phyloP scores from a whole-genome alignment of 2,329 filamentous ascomycete species.

The Cercospora berteroae region DNA sequence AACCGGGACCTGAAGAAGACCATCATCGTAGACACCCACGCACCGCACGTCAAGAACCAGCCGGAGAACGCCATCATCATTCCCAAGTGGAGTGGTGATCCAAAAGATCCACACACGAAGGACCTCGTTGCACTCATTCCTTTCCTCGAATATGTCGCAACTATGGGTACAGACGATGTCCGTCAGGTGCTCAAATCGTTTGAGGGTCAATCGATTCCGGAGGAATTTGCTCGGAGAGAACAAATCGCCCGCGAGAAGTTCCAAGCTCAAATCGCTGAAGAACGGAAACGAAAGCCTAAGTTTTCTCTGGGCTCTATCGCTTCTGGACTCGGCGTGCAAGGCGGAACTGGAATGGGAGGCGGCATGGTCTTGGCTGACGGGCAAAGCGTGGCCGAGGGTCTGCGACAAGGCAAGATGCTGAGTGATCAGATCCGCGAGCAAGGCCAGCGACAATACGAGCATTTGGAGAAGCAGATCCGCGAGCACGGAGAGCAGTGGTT shows the following conservation, averaged over 20 bases:
- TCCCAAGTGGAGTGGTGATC: conserved; percentile 82
- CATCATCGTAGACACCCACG: conserved; percentile 86
- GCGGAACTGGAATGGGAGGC: conserved; percentile 54
- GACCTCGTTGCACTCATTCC: conserved; percentile 87
- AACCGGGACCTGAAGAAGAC: conserved; percentile 96
- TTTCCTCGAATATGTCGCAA: conserved; percentile 95
- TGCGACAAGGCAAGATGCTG: conserved; percentile 93
- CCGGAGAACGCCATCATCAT: conserved; percentile 96
- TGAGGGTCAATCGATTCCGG: conserved; percentile 82
- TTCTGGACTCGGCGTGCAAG: conserved; percentile 74
- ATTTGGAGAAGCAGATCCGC: conserved; percentile 83
- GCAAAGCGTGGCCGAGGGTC: conserved; percentile 69
- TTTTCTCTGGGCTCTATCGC: conserved; percentile 59
- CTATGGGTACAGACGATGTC: conserved; percentile 86
- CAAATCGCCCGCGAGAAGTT: conserved; percentile 82
- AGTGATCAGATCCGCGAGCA: conserved; percentile 91
- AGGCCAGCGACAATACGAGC: conserved; percentile 84
- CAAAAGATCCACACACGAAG: conserved; percentile 63
- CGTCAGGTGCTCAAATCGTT: conserved; percentile 53
- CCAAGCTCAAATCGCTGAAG: conserved; percentile 69
- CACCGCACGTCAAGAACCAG: conserved; percentile 77
- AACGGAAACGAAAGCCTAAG: conserved; percentile 62
- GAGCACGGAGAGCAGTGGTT: conserved; percentile 95
- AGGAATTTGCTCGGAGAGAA: conserved; percentile 86
- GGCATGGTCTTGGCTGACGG: conserved; percentile 54